Conservation (phyloP, 169 alveolate genomes). For the Plasmodium malariae region DNA sequence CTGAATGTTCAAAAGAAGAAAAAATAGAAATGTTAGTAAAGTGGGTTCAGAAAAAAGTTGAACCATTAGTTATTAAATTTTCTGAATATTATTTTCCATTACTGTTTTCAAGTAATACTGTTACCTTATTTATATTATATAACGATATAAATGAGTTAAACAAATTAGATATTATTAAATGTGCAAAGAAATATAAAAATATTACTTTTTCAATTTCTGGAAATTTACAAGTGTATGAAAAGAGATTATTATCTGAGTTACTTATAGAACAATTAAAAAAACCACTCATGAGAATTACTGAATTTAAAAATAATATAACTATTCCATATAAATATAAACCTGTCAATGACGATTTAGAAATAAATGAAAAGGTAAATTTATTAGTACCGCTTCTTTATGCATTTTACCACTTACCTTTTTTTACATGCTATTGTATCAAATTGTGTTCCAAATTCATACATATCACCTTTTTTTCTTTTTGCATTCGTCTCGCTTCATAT, state of each 20-base stretch:
- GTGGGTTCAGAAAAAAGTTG: conserved; percentile 33
- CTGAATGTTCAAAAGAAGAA: neutral
- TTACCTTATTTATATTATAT: conserved; percentile 53
- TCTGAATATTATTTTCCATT: conserved; percentile 41
- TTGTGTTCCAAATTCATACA: neutral
- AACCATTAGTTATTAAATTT: conserved; percentile 69
- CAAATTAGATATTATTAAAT: conserved; percentile 58
- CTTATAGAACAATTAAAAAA: conserved; percentile 48
- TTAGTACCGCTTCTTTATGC: neutral
- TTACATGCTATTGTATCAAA: neutral
- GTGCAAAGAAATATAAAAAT: conserved; percentile 49
- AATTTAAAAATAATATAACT: conserved; percentile 26
- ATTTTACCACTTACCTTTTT: no score
- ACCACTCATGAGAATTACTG: conserved; percentile 70
- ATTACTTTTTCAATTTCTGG: conserved; percentile 49
- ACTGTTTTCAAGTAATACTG: conserved; percentile 24
- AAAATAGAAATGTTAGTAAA: conserved; percentile 15
- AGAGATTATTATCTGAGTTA: conserved; percentile 51
- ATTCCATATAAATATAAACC: conserved; percentile 71
- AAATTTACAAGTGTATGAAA: conserved; percentile 21
- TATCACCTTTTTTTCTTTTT: neutral
- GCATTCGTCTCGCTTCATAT: neutral
- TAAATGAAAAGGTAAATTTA: conserved; percentile 57
- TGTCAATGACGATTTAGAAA: conserved; percentile 34
- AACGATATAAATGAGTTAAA: conserved; percentile 48